phyloP scores from a whole-genome alignment of 106 monocot species.

The Dendrobium nobile region DNA sequence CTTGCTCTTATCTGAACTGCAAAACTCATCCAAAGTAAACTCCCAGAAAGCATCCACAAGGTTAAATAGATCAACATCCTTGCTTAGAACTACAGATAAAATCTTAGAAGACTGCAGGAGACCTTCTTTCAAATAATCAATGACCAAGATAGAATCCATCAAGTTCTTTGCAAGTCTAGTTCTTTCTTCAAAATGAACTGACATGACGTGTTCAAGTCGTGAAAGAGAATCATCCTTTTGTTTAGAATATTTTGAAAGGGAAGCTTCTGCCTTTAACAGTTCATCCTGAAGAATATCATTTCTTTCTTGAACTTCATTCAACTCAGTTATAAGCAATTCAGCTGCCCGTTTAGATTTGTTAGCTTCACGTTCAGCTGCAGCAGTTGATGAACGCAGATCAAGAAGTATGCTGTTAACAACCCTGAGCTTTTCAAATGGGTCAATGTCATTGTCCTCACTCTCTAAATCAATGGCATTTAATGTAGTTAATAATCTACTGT shows the following conservation, averaged over 20 bases:
- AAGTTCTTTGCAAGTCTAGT: conserved; percentile 33
- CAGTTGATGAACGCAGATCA: conserved; percentile 38
- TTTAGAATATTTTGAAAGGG: conserved; percentile 34
- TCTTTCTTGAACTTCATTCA: conserved; percentile 98
- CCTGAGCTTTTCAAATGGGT: conserved; percentile 68
- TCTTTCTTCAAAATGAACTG: conserved; percentile 42
- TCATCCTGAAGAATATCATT: conserved; percentile 75
- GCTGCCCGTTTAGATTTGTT: conserved; percentile 70
- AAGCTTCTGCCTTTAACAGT: conserved; percentile 36
- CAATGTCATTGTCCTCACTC: conserved; percentile 22
- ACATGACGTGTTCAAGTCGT: conserved; percentile 39
- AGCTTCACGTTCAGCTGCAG: conserved; percentile 54
- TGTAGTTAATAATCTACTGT: conserved; percentile 36
- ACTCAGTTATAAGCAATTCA: conserved; percentile 72
- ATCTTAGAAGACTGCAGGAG: conserved; percentile 29
- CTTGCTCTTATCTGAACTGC: conserved; percentile 22
- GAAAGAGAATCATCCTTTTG: conserved; percentile 50
- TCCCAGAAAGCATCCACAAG: conserved; percentile 29
- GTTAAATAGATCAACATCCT: conserved; percentile 31
- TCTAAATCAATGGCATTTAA: conserved; percentile 44
- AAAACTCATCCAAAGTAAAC: conserved; percentile 34
- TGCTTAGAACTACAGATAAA: conserved; percentile 30
- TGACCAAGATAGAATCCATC: conserved; percentile 35
- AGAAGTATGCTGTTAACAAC: conserved; percentile 25
- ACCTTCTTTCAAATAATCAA: conserved; percentile 44